Conservation (phyloP, 768 basidiomycete species). For the Cyathus striatus region DNA sequence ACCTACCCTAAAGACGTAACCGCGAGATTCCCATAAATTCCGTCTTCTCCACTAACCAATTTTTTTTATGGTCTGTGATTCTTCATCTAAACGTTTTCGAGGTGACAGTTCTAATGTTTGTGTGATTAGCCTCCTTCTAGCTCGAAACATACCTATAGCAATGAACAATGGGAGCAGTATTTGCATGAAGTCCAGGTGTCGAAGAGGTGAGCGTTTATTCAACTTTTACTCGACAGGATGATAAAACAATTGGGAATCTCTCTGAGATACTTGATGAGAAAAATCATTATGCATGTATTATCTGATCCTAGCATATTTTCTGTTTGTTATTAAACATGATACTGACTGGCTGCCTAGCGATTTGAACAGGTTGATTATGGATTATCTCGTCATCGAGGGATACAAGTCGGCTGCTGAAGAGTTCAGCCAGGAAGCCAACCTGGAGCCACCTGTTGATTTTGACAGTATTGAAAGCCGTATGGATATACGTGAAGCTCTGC, state of each 20-base stretch:
- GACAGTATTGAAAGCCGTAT: conserved; percentile 91
- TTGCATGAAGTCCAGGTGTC: conserved; percentile 79
- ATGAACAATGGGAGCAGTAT: conserved; percentile 83
- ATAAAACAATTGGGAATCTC: conserved; percentile 97
- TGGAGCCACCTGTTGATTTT: conserved; percentile 76
- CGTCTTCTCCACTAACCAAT: conserved; percentile 6
- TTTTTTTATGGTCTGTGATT: conserved; percentile 29
- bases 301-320: conserved; percentile 54
- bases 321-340: conserved; percentile 11
- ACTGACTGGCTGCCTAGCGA: conserved; percentile 53
- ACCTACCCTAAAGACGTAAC: conserved; percentile 27
- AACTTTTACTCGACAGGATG: conserved; percentile 40
- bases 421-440: conserved; percentile 84
- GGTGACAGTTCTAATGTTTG: neutral
- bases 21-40: conserved; percentile 23
- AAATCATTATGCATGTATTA: conserved; percentile 80
- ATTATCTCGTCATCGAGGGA: conserved; percentile 96
- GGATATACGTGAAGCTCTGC: conserved; percentile 90
- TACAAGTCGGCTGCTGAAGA: conserved; percentile 95
- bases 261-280: conserved; percentile 74
- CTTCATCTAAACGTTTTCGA: conserved; percentile 1
- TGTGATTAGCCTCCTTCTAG: too few species aligned
- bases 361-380: conserved; percentile 90
- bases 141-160: conserved; percentile 57
- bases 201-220: conserved; percentile 71